Conservation (phyloP, 2,329 filamentous ascomycete species). For the Diaporthe capsici region DNA sequence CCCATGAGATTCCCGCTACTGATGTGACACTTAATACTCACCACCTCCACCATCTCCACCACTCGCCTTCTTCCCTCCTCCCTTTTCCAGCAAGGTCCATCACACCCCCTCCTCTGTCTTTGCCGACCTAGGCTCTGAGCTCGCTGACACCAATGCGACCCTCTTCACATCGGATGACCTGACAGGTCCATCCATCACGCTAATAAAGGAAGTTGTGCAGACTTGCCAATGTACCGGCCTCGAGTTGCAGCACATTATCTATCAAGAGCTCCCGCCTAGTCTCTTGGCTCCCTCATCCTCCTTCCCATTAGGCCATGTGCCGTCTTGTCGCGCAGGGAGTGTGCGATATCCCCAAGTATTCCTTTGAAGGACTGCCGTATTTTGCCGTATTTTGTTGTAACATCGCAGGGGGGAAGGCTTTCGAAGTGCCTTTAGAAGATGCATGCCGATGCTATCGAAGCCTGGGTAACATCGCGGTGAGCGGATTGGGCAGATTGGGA, state of each 20-base stretch:
- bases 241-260: constrained; percentile 16
- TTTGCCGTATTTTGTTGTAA: not conserved
- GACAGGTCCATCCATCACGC: not conserved
- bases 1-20: not conserved
- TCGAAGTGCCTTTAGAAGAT: not conserved
- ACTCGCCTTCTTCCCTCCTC: not conserved
- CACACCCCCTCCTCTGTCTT: not conserved
- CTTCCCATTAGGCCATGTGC: constrained; percentile 16
- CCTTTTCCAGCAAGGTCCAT: constrained; percentile 9
- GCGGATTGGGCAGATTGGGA: constrained; percentile 17
- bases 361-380: not conserved
- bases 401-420: not conserved
- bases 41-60: not conserved
- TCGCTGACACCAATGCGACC: not conserved
- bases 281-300: constrained; percentile 10
- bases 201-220: constrained; percentile 19
- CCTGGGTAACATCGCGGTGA: constrained; percentile 17
- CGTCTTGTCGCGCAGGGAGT: not conserved
- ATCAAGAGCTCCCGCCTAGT: not conserved
- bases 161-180: constrained; percentile 4
- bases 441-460: not conserved
- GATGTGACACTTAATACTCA: not conserved
- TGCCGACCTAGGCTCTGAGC: not conserved
- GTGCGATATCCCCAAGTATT: not conserved
- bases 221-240: not conserved